Conservation (phyloP, 352 stramenopile species). For the Globisporangium viniferum region DNA sequence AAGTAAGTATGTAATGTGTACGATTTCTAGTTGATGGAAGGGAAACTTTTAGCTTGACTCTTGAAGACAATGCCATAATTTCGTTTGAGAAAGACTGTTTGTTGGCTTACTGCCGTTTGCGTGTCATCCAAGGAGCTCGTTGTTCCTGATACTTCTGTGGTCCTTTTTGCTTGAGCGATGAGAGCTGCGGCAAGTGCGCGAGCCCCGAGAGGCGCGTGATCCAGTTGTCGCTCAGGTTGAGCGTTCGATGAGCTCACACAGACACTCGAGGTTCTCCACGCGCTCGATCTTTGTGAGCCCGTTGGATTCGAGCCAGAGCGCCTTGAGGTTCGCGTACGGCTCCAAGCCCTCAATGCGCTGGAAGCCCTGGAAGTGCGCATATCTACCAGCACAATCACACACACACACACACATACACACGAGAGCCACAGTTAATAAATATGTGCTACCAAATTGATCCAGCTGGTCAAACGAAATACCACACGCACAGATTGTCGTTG, state of each 20-base stretch:
- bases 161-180: constrained; percentile 4
- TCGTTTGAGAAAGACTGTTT: background rate
- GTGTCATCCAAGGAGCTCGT: background rate
- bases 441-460: too few relatives aligned
- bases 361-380: constrained; percentile 93
- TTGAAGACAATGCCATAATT: background rate
- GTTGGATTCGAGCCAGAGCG: constrained; percentile 96
- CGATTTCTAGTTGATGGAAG: background rate
- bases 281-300: constrained; percentile 82
- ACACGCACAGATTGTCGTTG: constrained; percentile 81
- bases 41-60: background rate
- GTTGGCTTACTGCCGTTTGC: background rate
- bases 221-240: constrained; percentile 90
- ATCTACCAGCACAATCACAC: constrained; percentile 17
- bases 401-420: background rate
- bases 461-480: background rate
- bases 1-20: constrained; percentile 10
- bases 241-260: constrained; percentile 35
- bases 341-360: constrained; percentile 93
- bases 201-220: constrained; percentile 82
- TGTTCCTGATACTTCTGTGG: background rate
- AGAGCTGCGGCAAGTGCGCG: constrained; percentile 58
- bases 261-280: constrained; percentile 46
- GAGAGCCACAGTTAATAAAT: too few relatives aligned
- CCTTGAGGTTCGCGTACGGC: constrained; percentile 91